Conservation (phyloP, 23 red algal genomes). For the Gracilaria domingensis region DNA sequence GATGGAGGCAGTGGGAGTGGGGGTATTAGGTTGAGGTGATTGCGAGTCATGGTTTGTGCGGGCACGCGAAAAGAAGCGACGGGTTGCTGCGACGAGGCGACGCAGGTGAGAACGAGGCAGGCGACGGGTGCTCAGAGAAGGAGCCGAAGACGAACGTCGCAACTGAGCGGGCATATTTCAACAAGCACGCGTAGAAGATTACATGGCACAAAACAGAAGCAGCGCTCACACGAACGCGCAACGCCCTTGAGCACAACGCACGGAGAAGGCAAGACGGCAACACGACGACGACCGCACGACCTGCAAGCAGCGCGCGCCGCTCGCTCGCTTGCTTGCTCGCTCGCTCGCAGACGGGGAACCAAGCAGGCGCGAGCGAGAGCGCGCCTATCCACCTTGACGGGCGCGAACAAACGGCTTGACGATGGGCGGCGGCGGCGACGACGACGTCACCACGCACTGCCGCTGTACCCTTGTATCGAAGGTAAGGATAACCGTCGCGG, state of each 20-base stretch:
- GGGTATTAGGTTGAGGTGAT: neutral
- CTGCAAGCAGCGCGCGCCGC: no score
- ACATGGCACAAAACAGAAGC: conserved; percentile 50
- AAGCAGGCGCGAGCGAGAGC: neutral
- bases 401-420: no score
- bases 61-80: neutral
- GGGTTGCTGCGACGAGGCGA: conserved; percentile 3
- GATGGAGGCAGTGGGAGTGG: conserved; percentile 11
- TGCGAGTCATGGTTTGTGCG: no score
- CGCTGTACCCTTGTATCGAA: no score
- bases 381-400: no score
- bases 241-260: neutral
- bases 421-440: neutral
- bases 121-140: conserved; percentile 3
- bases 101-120: conserved; percentile 20
- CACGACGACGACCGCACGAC: neutral
- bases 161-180: conserved; percentile 12
- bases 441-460: no score
- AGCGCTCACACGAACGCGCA: conserved; percentile 7
- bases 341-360: no score
- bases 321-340: no score
- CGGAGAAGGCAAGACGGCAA: neutral
- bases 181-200: conserved; percentile 20
- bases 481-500: no score
- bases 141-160: conserved; percentile 54